A percentile compares a stretch with the other conserved stretches of the same genome.
phyloP scores from a whole-genome alignment of 1,284 basidiomycete species.

The Thelephora terrestris region DNA sequence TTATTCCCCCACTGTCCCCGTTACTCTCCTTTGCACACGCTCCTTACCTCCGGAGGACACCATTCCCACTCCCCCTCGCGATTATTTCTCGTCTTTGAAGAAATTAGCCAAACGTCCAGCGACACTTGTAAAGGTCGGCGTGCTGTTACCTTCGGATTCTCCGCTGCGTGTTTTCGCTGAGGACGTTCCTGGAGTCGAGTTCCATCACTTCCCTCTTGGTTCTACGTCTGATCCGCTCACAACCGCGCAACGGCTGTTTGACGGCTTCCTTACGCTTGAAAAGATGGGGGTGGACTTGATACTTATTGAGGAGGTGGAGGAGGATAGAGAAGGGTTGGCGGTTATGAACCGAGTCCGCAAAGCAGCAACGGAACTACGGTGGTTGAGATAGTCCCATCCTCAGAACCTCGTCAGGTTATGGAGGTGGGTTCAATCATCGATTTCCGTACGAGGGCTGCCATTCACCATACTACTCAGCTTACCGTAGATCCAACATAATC shows the following conservation, averaged over 20 bases:
- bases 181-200: constrained; percentile 32
- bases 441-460: too few species aligned
- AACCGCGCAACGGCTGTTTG: constrained; percentile 80
- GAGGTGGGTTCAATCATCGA: too few species aligned
- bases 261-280: constrained; percentile 81
- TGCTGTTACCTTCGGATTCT: constrained; percentile 64
- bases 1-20: constrained; percentile 85
- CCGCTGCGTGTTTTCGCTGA: constrained; percentile 27
- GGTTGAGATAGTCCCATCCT: constrained; percentile 16
- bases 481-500: constrained; percentile 15
- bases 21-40: constrained; percentile 59
- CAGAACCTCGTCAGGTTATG: too few species aligned
- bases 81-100: constrained; percentile 34
- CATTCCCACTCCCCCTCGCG: constrained; percentile 20
- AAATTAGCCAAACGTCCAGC: constrained; percentile 7
- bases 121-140: constrained; percentile 44
- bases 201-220: constrained; percentile 56
- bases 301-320: constrained; percentile 78
- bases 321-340: constrained; percentile 82
- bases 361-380: constrained; percentile 64
- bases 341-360: constrained; percentile 98
- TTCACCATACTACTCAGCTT: too few species aligned
- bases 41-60: constrained; percentile 27
- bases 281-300: constrained; percentile 71
- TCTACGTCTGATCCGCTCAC: constrained; percentile 46